Conservation (phyloP, 306 rosid species). For the Medicago arabica region DNA sequence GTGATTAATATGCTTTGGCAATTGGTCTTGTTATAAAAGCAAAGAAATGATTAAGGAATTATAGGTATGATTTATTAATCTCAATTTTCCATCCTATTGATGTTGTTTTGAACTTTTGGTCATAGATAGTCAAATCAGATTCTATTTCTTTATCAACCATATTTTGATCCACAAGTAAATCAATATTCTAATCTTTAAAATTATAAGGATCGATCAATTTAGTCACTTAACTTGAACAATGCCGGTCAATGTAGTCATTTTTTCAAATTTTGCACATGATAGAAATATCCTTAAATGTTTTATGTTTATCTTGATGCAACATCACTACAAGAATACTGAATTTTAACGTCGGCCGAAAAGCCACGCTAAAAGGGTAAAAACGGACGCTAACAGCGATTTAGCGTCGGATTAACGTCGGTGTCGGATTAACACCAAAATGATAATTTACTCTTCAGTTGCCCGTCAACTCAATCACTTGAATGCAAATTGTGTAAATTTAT, state of each 20-base stretch:
- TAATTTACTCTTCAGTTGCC: not conserved
- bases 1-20: slow-evolving; percentile 6
- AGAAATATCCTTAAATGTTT: too few species aligned
- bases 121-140: not conserved
- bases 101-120: not conserved
- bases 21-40: slow-evolving; percentile 15
- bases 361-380: too few species aligned
- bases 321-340: too few species aligned
- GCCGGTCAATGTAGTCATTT: too few species aligned
- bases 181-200: not conserved
- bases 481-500: not conserved
- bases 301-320: not conserved
- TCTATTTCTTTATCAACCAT: not conserved
- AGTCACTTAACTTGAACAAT: not conserved
- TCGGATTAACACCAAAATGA: too few species aligned
- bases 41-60: slow-evolving; percentile 1
- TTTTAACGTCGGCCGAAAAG: too few species aligned
- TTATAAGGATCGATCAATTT: not conserved
- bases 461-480: not conserved
- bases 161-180: not conserved
- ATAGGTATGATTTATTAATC: not conserved
- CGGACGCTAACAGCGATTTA: too few species aligned
- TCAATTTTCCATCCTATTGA: not conserved
- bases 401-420: too few species aligned
- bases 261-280: too few species aligned